Conservation (phyloP, 2,329 filamentous ascomycete genomes). For the Aureobasidium sp. region DNA sequence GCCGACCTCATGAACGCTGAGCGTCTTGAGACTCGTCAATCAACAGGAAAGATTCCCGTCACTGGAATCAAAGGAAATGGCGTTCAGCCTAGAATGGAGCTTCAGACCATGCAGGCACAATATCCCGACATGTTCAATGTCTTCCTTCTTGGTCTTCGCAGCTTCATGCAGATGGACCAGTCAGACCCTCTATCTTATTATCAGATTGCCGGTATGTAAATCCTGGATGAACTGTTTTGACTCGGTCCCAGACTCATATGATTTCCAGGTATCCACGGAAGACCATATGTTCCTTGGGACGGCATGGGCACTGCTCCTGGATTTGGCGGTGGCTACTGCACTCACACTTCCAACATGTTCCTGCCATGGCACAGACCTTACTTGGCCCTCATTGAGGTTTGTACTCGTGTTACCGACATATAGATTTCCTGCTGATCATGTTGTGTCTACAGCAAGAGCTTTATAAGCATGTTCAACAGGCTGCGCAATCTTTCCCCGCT, state of each 20-base stretch:
- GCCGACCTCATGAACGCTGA: constrained; percentile 2
- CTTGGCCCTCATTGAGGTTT: constrained; percentile 54
- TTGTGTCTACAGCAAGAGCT: constrained; percentile 33
- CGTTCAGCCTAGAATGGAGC: constrained; percentile 51
- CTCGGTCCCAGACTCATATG: background rate
- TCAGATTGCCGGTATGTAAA: constrained; percentile 61
- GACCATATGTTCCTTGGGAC: constrained; percentile 58
- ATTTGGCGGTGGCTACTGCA: constrained; percentile 63
- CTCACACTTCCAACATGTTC: constrained; percentile 69
- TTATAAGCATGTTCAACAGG: constrained; percentile 34
- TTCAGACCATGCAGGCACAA: constrained; percentile 58
- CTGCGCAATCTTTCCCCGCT: constrained; percentile 36
- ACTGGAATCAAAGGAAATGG: constrained; percentile 28
- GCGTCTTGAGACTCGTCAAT: constrained; percentile 11
- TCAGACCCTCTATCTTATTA: constrained; percentile 65
- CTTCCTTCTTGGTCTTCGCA: constrained; percentile 66
- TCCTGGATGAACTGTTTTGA: background rate
- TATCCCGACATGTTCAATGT: constrained; percentile 63
- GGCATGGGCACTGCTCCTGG: constrained; percentile 42
- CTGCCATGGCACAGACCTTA: constrained; percentile 81
- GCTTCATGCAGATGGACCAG: constrained; percentile 63
- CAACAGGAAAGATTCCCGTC: constrained; percentile 20
- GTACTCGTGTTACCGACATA: background rate
- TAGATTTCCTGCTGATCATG: background rate
- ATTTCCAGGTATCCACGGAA: constrained; percentile 70